Percentiles rank a stretch among this genome's conserved stretches.
phyloP scores from a whole-genome alignment of 345 rosid species.

The Cochlearia excelsa region DNA sequence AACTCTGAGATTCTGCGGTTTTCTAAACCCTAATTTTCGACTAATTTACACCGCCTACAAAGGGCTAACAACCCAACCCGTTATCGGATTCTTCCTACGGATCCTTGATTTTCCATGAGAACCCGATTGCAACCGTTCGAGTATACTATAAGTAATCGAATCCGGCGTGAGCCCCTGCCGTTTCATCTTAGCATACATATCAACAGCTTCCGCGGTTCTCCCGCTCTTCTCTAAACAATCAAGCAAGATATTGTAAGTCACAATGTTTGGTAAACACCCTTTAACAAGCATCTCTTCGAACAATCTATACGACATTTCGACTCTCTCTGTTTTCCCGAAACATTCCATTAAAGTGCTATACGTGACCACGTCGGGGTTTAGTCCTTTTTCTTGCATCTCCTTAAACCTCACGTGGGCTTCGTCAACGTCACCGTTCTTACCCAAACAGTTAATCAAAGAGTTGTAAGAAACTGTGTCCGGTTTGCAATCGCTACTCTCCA shows the following conservation, averaged over 20 bases:
- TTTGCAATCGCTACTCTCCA: slow-evolving; percentile 58
- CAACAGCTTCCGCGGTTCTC: slow-evolving; percentile 80
- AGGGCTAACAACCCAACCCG: slow-evolving; percentile 88
- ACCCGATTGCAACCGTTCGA: slow-evolving; percentile 77
- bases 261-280: slow-evolving; percentile 85
- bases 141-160: slow-evolving; percentile 71
- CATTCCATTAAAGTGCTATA: slow-evolving; percentile 91
- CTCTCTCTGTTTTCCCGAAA: slow-evolving; percentile 84
- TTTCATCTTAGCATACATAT: slow-evolving; percentile 67
- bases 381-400: slow-evolving; percentile 89
- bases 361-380: slow-evolving; percentile 86
- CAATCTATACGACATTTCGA: slow-evolving; percentile 79
- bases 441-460: slow-evolving; percentile 83
- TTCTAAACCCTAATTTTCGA: not conserved
- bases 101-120: slow-evolving; percentile 54
- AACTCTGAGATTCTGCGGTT: too few species aligned
- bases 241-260: slow-evolving; percentile 81
- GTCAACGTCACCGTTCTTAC: slow-evolving; percentile 88
- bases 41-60: slow-evolving; percentile 26
- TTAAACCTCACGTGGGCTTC: slow-evolving; percentile 89
- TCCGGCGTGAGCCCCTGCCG: slow-evolving; percentile 83
- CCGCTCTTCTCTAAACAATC: slow-evolving; percentile 85
- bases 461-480: slow-evolving; percentile 85
- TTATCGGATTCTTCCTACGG: slow-evolving; percentile 81
- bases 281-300: slow-evolving; percentile 75